Conservation (phyloP, 805 yeast species). For the Saccharomycopsis oosterbeekiorum region DNA sequence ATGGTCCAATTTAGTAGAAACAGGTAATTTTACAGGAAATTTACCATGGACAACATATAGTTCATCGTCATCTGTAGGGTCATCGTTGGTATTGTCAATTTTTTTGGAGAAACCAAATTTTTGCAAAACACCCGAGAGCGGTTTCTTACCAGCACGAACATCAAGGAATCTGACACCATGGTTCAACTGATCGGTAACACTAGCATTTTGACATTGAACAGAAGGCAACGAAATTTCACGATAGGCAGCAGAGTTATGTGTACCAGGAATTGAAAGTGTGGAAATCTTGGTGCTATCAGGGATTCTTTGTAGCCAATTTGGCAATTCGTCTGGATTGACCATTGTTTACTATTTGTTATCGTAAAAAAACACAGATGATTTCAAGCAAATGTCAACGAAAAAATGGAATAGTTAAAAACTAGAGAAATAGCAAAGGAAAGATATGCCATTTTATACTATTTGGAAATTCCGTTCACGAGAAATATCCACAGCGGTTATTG, state of each 20-base stretch:
- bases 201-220: conserved; percentile 63
- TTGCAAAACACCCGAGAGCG: conserved; percentile 28
- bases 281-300: conserved; percentile 43
- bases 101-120: background rate
- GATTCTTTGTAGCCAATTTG: conserved; percentile 44
- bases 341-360: background rate
- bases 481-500: no score
- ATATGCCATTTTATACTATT: no score
- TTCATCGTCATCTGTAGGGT: conserved; percentile 34
- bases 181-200: conserved; percentile 50
- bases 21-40: conserved; percentile 58
- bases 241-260: conserved; percentile 74
- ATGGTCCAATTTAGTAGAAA: conserved; percentile 42
- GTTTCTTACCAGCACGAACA: conserved; percentile 51
- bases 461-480: no score
- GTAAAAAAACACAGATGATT: background rate
- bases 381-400: background rate
- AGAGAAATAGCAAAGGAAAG: no score
- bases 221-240: conserved; percentile 56
- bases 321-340: conserved; percentile 11
- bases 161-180: conserved; percentile 74
- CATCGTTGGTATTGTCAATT: conserved; percentile 9
- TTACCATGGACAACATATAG: conserved; percentile 66
- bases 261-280: conserved; percentile 63
- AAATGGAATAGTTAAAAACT: no score